These are phyloP conservation scores for Leucoagaricus sp. DNA, from an alignment of 1,284 basidiomycete species.

Conservation along the genomic window DNA sequence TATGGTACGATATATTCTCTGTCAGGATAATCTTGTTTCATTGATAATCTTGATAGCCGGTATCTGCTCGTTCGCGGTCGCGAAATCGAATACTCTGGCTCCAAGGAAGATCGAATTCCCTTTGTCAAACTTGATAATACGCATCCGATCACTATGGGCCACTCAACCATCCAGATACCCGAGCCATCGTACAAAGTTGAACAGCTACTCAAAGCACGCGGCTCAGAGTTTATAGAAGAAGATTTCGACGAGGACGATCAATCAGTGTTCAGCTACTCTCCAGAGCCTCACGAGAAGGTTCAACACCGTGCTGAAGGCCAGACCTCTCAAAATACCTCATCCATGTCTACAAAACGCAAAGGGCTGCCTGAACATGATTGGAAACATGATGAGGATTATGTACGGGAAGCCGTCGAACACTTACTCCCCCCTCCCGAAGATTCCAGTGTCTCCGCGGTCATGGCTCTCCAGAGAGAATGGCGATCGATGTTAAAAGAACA, in stretches of 20 bases:
- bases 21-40: background rate
- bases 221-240: constrained; percentile 40
- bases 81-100: constrained; percentile 3
- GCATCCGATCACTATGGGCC: constrained; percentile 32
- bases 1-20: constrained; percentile 44
- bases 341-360: constrained; percentile 19
- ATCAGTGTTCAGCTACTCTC: constrained; percentile 38
- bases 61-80: constrained; percentile 57
- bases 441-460: constrained; percentile 48
- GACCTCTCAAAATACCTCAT: constrained; percentile 12
- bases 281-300: constrained; percentile 17
- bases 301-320: constrained; percentile 15
- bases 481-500: constrained; percentile 59
- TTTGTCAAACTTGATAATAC: constrained; percentile 45
- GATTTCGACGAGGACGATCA: constrained; percentile 52
- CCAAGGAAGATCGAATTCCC: constrained; percentile 27
- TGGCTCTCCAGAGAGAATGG: constrained; percentile 57
- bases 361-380: constrained; percentile 41
- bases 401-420: constrained; percentile 40
- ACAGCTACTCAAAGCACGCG: constrained; percentile 42
- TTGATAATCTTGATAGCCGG: constrained; percentile 38
- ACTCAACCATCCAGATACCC: constrained; percentile 47
- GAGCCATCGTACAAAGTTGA: constrained; percentile 53
- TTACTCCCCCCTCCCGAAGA: constrained; percentile 57
- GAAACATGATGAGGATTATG: constrained; percentile 54